Evolutionary conservation across 805 yeast species (phyloP), one percentile per base, ranked within the genome.

Genomic region (Teunomyces funiuensis): DNA sequence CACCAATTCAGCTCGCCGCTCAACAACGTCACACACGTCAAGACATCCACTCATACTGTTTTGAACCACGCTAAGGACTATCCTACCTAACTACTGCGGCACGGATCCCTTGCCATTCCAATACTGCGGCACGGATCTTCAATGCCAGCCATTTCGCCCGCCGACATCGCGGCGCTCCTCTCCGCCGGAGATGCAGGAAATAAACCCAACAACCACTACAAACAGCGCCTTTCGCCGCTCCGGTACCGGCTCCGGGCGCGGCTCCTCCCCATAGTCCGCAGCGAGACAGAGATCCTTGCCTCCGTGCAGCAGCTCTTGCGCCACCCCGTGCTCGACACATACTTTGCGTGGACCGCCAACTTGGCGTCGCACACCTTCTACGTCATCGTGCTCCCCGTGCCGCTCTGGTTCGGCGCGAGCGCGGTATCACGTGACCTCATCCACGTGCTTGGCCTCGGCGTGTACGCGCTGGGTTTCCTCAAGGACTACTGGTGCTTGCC

Each of bases 301-400:
- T 49, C 50, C 3, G 63, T 87, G 44, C 99, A 91, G 66, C 40
- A 53, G 3, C 36, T 43, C 4, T 53, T 69, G 9, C 69, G 95
- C 43, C 58, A 63, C 28, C 71, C 79, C 2, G 37, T 60, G 13
- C 61, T 82, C 39, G 97, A 90, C 63, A 54, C 71, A 18, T 93
- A 85, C 54, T 91, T 91, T 63, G 85, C 95, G 6, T 80, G 87
- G 71, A 78, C 95, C 3, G 96, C 98, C 13, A 82, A 85, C 52
- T 69, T 93, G 47, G 99, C 97, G 0, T 79, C 95, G 4, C 99
- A 91, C 63, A 88, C 97, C 0, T 93, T 93, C 59, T 91, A 91
- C 60, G 95, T 93, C 37, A 60, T 91, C 37, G 81, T 88, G 80
- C 73, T 91, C 27, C 99, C 99, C 0, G 58, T 85, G 7, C 87